Evolutionary conservation across 116 monocot species (phyloP).

Genomic region (Trichopus zeylanicus): DNA sequence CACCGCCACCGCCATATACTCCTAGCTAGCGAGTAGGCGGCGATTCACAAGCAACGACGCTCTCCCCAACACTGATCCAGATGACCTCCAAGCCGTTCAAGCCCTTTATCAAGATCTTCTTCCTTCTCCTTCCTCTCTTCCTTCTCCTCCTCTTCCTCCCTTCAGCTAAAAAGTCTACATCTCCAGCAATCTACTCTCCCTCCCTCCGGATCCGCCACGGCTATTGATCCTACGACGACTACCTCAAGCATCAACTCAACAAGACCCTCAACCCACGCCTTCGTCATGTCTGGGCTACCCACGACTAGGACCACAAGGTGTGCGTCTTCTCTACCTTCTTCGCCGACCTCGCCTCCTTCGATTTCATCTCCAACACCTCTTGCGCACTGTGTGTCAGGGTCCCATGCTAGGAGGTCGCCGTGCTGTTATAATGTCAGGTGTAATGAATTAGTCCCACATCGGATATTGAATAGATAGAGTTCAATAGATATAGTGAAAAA

Average conservation of each 20-base stretch:
- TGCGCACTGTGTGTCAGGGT: conserved; percentile 77
- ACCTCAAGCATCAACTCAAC: conserved; percentile 78
- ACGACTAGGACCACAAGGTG: conserved; percentile 90
- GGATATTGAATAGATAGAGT: too few relatives aligned
- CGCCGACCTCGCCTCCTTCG: conserved; percentile 20
- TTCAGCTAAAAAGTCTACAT: neutral
- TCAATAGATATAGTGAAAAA: too few relatives aligned
- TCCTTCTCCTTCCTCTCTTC: conserved; percentile 21
- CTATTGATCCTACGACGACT: conserved; percentile 57
- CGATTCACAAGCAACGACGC: too few relatives aligned
- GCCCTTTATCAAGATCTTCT: conserved; percentile 23
- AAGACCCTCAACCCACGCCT: conserved; percentile 85
- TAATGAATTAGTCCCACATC: too few relatives aligned
- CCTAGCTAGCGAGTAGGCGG: too few relatives aligned
- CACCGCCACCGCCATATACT: neutral
- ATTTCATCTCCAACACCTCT: conserved; percentile 61
- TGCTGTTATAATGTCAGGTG: too few relatives aligned
- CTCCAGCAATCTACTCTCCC: neutral
- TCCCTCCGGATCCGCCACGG: conserved; percentile 55
- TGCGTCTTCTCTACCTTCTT: conserved; percentile 68
- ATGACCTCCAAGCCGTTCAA: conserved; percentile 4
- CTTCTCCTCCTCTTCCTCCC: conserved; percentile 10
- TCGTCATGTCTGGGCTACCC: conserved; percentile 75
- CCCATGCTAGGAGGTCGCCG: conserved; percentile 82
- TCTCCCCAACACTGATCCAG: neutral